Evolutionary conservation across 1,284 basidiomycete genomes (phyloP).

Genomic region (Austroboletus rostrupii): DNA sequence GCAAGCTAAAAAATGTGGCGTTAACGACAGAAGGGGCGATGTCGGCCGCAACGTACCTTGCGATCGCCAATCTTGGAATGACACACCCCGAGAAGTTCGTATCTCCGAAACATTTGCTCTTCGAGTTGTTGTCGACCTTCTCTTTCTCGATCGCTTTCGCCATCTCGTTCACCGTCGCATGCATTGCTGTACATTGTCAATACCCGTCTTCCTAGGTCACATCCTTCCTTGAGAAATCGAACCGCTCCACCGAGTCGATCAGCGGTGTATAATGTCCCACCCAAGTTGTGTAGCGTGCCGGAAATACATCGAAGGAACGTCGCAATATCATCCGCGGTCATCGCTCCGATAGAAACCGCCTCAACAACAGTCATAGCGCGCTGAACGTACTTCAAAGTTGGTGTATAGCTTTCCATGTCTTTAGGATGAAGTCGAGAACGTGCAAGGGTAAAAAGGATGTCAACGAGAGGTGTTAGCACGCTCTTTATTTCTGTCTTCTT

Average conservation of each 20-base stretch:
- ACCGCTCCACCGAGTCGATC: constrained; percentile 56
- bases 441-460: constrained; percentile 59
- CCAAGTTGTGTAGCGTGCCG: constrained; percentile 64
- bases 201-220: constrained; percentile 48
- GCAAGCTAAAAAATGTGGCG: constrained; percentile 43
- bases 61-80: constrained; percentile 70
- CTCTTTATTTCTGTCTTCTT: constrained; percentile 27
- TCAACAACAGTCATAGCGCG: constrained; percentile 39
- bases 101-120: constrained; percentile 63
- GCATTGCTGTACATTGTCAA: constrained; percentile 26
- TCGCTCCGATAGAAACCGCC: constrained; percentile 2
- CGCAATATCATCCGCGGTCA: constrained; percentile 32
- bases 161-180: constrained; percentile 4
- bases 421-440: constrained; percentile 41
- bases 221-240: constrained; percentile 61
- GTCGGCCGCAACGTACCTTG: constrained; percentile 41
- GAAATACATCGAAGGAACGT: constrained; percentile 65
- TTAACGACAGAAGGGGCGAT: constrained; percentile 4
- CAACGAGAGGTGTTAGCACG: constrained; percentile 48
- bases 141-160: constrained; percentile 33
- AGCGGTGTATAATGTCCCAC: constrained; percentile 60
- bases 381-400: constrained; percentile 46
- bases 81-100: constrained; percentile 77
- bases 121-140: constrained; percentile 58
- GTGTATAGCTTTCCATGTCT: constrained; percentile 50